A percentile compares a stretch with the other conserved stretches of the same genome.
phyloP scores from a whole-genome alignment of 192 early-diverging fungal genomes.

The Coemansia sp. region DNA sequence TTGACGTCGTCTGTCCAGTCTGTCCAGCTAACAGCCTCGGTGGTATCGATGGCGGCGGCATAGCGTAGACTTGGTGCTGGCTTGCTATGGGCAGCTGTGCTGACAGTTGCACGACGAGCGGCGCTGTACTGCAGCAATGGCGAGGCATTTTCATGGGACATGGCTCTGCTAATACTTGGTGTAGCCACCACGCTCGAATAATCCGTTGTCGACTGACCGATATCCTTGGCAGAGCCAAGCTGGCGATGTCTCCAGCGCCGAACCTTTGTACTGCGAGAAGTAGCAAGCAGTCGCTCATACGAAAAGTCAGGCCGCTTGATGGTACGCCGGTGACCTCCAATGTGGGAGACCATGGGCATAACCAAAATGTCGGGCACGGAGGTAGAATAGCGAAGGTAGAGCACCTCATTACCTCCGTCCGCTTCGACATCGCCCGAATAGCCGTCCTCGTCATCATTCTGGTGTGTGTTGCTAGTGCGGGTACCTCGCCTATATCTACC shows the following conservation, averaged over 20 bases:
- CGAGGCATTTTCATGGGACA: background rate
- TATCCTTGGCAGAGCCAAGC: background rate
- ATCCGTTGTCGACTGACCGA: background rate
- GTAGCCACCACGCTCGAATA: background rate
- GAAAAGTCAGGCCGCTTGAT: slow-evolving; percentile 27
- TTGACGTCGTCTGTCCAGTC: slow-evolving; percentile 32
- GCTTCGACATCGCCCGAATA: background rate
- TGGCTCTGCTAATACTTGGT: background rate
- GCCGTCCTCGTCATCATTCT: background rate
- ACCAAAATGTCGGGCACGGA: slow-evolving; percentile 32
- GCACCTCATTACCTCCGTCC: slow-evolving; percentile 5
- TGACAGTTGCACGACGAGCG: background rate
- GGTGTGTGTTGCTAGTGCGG: background rate
- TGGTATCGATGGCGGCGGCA: background rate
- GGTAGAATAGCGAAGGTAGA: slow-evolving; percentile 8
- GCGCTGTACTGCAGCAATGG: background rate
- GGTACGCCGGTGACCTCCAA: slow-evolving; percentile 13
- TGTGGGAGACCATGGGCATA: slow-evolving; percentile 12
- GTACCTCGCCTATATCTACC: background rate
- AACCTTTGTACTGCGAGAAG: slow-evolving; percentile 29
- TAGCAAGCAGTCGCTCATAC: slow-evolving; percentile 29
- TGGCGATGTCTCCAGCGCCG: slow-evolving; percentile 13
- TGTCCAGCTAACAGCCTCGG: slow-evolving; percentile 13
- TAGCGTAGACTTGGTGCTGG: background rate
- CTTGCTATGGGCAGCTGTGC: background rate